A percentile compares a stretch with the other conserved stretches of the same genome.
Evolutionary conservation across 257 asterid species (phyloP).

Genomic region (Ocimum tenuiflorum): DNA sequence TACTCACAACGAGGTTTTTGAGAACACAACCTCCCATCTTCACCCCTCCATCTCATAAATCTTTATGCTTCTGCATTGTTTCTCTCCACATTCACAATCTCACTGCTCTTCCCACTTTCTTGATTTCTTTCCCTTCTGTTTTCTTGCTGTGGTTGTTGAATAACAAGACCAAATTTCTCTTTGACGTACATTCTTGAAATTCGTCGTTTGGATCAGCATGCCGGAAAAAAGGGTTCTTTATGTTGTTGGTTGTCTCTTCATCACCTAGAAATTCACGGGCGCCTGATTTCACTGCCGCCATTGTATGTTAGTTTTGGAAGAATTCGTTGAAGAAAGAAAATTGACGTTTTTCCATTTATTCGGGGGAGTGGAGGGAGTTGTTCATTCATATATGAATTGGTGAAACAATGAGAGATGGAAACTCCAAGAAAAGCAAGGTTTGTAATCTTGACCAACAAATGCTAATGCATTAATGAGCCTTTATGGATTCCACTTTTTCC

Average conservation of each 20-base stretch:
- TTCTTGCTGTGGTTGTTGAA: constrained; percentile 18
- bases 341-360: constrained; percentile 1
- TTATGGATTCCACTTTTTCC: constrained; percentile 25
- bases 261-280: constrained; percentile 17
- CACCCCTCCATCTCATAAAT: constrained; percentile 22
- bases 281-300: background rate
- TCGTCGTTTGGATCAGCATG: constrained; percentile 28
- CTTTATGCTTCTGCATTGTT: constrained; percentile 40
- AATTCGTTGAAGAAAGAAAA: constrained; percentile 24
- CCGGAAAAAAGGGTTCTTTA: constrained; percentile 25
- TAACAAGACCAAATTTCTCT: constrained; percentile 3
- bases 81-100: constrained; percentile 32
- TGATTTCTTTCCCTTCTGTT: constrained; percentile 22
- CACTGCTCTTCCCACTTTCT: constrained; percentile 16
- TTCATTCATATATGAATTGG: constrained; percentile 37
- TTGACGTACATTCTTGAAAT: constrained; percentile 23
- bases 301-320: constrained; percentile 6
- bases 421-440: constrained; percentile 84
- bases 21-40: constrained; percentile 19
- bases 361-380: constrained; percentile 12
- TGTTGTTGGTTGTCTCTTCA: constrained; percentile 23
- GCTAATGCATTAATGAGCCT: constrained; percentile 28
- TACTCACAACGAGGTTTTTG: constrained; percentile 50
- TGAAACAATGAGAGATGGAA: constrained; percentile 85
- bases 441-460: background rate